These are phyloP conservation scores for Jatropha multifida DNA, from an alignment of 441 rosid genomes.

Conservation along the genomic window DNA sequence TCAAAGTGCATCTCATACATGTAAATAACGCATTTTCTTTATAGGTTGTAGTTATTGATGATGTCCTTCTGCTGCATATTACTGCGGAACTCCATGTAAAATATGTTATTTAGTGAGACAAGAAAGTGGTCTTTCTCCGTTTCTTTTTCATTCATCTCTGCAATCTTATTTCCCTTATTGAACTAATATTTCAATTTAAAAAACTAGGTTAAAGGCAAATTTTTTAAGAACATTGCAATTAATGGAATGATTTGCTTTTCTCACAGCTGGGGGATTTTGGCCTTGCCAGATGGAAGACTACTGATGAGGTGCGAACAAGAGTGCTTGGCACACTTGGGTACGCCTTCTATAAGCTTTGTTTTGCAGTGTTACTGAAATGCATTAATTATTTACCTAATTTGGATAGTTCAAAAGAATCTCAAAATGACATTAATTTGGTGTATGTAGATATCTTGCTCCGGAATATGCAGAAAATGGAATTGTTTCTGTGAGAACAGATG, in stretches of 20 bases:
- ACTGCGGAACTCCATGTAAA: neutral
- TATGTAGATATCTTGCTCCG: conserved; percentile 55
- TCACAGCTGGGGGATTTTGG: conserved; percentile 66
- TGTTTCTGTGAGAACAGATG: conserved; percentile 61
- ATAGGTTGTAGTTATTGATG: neutral
- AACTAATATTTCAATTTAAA: neutral
- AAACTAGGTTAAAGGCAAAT: neutral
- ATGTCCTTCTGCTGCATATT: neutral
- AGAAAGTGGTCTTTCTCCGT: no score
- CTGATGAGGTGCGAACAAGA: conserved; percentile 47
- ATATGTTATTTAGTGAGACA: no score
- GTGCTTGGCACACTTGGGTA: conserved; percentile 66
- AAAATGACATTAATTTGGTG: neutral
- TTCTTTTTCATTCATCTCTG: neutral
- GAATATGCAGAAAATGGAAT: conserved; percentile 57
- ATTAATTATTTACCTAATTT: neutral
- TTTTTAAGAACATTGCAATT: neutral
- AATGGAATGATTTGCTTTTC: conserved; percentile 12
- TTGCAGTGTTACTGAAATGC: neutral
- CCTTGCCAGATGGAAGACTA: conserved; percentile 57
- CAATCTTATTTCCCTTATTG: neutral
- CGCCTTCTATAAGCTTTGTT: neutral
- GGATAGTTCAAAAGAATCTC: neutral
- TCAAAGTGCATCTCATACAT: neutral
- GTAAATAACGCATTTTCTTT: neutral